phyloP scores from a whole-genome alignment of 352 stramenopile species.

The Phytopythium ostracodes region DNA sequence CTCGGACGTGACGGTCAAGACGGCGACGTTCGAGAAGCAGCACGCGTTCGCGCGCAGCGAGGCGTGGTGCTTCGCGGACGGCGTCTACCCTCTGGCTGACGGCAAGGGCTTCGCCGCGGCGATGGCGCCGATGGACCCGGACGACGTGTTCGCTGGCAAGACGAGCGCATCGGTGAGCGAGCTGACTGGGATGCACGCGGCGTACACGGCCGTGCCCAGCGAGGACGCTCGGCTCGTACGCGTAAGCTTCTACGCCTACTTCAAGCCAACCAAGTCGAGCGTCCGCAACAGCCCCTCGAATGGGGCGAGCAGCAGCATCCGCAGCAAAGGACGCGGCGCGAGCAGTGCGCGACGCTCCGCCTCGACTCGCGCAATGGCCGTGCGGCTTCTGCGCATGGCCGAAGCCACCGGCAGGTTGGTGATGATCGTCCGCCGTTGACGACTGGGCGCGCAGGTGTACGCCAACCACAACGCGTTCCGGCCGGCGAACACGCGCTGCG shows the following conservation, averaged over 20 bases:
- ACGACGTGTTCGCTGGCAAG: constrained; percentile 16
- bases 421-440: constrained; percentile 33
- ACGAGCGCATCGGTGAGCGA: constrained; percentile 15
- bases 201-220: constrained; percentile 18
- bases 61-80: constrained; percentile 25
- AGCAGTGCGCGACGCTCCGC: constrained; percentile 1
- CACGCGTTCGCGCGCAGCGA: constrained; percentile 24
- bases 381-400: constrained; percentile 24
- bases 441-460: constrained; percentile 39
- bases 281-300: background rate
- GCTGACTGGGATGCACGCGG: constrained; percentile 15
- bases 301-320: background rate
- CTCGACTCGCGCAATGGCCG: constrained; percentile 18
- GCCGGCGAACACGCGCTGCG: constrained; percentile 34
- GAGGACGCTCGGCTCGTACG: constrained; percentile 16
- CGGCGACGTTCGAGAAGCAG: constrained; percentile 20
- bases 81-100: constrained; percentile 3
- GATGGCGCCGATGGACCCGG: constrained; percentile 20
- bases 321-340: background rate
- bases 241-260: constrained; percentile 32
- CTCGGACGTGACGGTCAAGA: constrained; percentile 28
- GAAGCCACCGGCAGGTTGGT: constrained; percentile 21
- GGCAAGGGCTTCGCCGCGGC: constrained; percentile 16
- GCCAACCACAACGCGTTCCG: constrained; percentile 12
- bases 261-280: constrained; percentile 7